phyloP scores from a whole-genome alignment of 2,329 filamentous ascomycete genomes.

The Paraphaeosphaeria minitans region DNA sequence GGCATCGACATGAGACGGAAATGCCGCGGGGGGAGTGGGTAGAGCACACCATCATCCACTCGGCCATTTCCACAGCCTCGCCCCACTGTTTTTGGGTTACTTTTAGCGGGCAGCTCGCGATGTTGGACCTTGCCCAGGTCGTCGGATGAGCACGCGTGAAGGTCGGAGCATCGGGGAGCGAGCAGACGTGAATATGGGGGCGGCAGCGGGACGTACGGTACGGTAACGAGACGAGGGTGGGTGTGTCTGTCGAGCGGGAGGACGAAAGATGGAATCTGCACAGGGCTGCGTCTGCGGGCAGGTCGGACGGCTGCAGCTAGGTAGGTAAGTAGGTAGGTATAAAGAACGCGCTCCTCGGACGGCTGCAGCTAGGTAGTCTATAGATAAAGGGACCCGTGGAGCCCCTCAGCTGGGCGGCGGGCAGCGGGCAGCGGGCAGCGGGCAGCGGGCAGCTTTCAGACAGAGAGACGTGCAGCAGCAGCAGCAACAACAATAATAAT shows the following conservation, averaged over 20 bases:
- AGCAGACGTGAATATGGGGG: conserved; percentile 14
- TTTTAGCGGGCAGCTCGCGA: conserved; percentile 40
- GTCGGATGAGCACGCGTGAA: conserved; percentile 42
- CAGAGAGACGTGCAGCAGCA: conserved; percentile 1
- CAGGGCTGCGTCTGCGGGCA: conserved; percentile 15
- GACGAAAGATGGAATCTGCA: conserved; percentile 16
- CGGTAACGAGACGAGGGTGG: conserved; percentile 9
- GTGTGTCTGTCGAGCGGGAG: conserved; percentile 14
- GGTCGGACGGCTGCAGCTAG: conserved; percentile 18
- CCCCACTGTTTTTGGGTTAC: conserved; percentile 47
- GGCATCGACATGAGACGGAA: conserved; percentile 12
- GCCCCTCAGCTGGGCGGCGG: conserved; percentile 1
- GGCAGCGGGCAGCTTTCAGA: not conserved
- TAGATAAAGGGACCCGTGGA: conserved; percentile 14
- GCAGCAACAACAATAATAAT: conserved; percentile 1
- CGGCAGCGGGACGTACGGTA: conserved; percentile 19
- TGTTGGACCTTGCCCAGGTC: conserved; percentile 39
- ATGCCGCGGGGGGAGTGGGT: conserved; percentile 21
- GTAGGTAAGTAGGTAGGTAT: too few relatives aligned
- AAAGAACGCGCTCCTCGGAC: conserved; percentile 16
- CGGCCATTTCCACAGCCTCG: conserved; percentile 41
- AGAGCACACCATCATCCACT: conserved; percentile 43
- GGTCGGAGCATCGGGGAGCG: conserved; percentile 22
- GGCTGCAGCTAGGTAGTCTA: too few relatives aligned
- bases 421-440: not conserved